Conservation (phyloP, 352 stramenopile genomes). For the Globisporangium spinosum region DNA sequence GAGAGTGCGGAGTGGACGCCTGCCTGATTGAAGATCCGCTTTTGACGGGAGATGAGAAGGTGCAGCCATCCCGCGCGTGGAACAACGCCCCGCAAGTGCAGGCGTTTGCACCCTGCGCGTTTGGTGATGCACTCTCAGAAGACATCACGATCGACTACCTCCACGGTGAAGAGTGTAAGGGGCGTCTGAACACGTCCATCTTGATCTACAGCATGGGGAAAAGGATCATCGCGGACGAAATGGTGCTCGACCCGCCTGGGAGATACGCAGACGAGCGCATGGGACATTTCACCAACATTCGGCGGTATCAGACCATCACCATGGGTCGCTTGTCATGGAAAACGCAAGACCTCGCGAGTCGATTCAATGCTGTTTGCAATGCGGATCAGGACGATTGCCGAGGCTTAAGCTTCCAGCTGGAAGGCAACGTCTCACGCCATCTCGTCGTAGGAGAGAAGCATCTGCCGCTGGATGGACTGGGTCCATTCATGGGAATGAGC, state of each 20-base stretch:
- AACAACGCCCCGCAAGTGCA: constrained; percentile 31
- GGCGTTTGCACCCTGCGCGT: constrained; percentile 32
- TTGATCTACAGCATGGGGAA: constrained; percentile 43
- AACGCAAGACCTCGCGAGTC: constrained; percentile 29
- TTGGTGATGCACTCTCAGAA: constrained; percentile 26
- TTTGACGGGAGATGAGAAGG: constrained; percentile 9
- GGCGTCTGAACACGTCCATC: constrained; percentile 33
- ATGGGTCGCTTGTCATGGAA: constrained; percentile 38
- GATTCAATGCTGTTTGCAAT: constrained; percentile 38
- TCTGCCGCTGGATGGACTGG: constrained; percentile 28
- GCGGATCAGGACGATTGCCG: constrained; percentile 19
- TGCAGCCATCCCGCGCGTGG: background rate
- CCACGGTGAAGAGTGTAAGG: constrained; percentile 24
- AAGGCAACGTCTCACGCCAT: constrained; percentile 19
- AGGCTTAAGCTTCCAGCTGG: constrained; percentile 35
- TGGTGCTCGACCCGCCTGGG: constrained; percentile 18
- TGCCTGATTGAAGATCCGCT: constrained; percentile 30
- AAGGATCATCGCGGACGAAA: constrained; percentile 33
- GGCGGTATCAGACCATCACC: constrained; percentile 43
- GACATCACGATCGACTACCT: constrained; percentile 30
- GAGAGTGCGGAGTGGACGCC: constrained; percentile 26
- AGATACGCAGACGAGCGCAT: constrained; percentile 10
- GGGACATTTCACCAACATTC: constrained; percentile 33
- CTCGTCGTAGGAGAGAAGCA: constrained; percentile 39
- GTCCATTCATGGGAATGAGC: constrained; percentile 33